phyloP scores from a whole-genome alignment of 2,329 filamentous ascomycete species.

The Knoxdaviesia capensis region DNA sequence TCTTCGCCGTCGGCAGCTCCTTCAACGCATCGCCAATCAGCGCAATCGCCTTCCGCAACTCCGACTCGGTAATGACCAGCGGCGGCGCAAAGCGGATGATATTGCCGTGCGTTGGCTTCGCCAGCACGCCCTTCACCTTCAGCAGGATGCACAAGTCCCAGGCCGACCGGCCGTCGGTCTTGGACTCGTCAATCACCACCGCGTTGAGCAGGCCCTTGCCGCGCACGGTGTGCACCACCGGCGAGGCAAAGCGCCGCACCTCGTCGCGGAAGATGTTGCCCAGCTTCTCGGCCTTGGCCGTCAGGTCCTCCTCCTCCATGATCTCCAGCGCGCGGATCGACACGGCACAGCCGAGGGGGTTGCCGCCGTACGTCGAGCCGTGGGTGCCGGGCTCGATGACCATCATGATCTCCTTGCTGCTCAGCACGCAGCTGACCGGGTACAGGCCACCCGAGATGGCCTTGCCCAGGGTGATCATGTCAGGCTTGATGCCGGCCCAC shows the following conservation, averaged over 20 bases:
- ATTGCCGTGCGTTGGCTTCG: slow-evolving; percentile 95
- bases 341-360: slow-evolving; percentile 85
- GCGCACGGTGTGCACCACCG: slow-evolving; percentile 63
- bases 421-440: slow-evolving; percentile 85
- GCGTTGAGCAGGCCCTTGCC: slow-evolving; percentile 93
- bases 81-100: slow-evolving; percentile 97
- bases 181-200: slow-evolving; percentile 81
- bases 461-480: slow-evolving; percentile 88
- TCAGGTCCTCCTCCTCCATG: slow-evolving; percentile 77
- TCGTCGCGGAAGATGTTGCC: slow-evolving; percentile 71
- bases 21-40: slow-evolving; percentile 68
- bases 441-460: slow-evolving; percentile 98
- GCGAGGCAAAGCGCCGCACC: slow-evolving; percentile 52
- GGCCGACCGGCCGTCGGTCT: slow-evolving; percentile 67
- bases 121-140: slow-evolving; percentile 87
- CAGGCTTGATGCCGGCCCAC: slow-evolving; percentile 89
- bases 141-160: slow-evolving; percentile 95
- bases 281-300: slow-evolving; percentile 60
- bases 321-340: slow-evolving; percentile 90
- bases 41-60: slow-evolving; percentile 56
- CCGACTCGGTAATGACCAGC: slow-evolving; percentile 75
- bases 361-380: slow-evolving; percentile 95
- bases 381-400: slow-evolving; percentile 93
- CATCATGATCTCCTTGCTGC: slow-evolving; percentile 80
- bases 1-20: slow-evolving; percentile 49